Conservation (phyloP, 495 filamentous ascomycete species). For the Talaromyces adpressus region DNA sequence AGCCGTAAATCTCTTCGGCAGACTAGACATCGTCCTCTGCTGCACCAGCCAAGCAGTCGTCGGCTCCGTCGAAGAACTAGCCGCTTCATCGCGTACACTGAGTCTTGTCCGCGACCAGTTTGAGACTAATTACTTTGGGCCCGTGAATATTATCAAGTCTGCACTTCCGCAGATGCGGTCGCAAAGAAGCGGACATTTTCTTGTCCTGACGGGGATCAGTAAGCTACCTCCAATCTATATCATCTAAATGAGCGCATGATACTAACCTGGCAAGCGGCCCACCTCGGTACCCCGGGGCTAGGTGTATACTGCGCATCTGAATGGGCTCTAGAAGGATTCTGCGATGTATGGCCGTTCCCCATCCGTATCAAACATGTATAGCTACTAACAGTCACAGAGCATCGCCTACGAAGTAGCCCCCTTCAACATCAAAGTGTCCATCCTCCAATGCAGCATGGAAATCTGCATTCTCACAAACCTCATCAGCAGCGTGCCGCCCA, state of each 20-base stretch:
- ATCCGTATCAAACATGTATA: background rate
- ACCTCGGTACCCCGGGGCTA: slow-evolving; percentile 88
- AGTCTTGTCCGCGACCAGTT: slow-evolving; percentile 85
- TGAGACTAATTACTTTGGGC: slow-evolving; percentile 89
- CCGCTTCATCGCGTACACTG: slow-evolving; percentile 60
- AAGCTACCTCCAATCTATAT: slow-evolving; percentile 4
- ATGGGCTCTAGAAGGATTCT: slow-evolving; percentile 97
- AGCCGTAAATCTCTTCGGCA: slow-evolving; percentile 73
- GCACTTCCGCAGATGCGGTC: slow-evolving; percentile 71
- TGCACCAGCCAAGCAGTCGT: slow-evolving; percentile 84
- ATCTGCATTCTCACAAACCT: slow-evolving; percentile 78
- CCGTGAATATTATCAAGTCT: slow-evolving; percentile 92
- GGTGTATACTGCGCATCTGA: slow-evolving; percentile 85
- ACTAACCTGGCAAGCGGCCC: slow-evolving; percentile 46
- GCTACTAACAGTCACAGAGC: slow-evolving; percentile 40
- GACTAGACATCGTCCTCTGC: slow-evolving; percentile 82
- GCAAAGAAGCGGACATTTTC: slow-evolving; percentile 78
- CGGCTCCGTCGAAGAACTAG: slow-evolving; percentile 87
- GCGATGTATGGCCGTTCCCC: slow-evolving; percentile 49
- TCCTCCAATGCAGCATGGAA: slow-evolving; percentile 85
- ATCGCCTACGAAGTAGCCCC: slow-evolving; percentile 95
- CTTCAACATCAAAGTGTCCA: slow-evolving; percentile 93
- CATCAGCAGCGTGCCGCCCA: slow-evolving; percentile 73
- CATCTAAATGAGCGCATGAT: background rate
- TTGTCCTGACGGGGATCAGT: slow-evolving; percentile 83